Evolutionary conservation across 2,329 filamentous ascomycete genomes (phyloP).

Genomic region (Fonsecaea erecta): DNA sequence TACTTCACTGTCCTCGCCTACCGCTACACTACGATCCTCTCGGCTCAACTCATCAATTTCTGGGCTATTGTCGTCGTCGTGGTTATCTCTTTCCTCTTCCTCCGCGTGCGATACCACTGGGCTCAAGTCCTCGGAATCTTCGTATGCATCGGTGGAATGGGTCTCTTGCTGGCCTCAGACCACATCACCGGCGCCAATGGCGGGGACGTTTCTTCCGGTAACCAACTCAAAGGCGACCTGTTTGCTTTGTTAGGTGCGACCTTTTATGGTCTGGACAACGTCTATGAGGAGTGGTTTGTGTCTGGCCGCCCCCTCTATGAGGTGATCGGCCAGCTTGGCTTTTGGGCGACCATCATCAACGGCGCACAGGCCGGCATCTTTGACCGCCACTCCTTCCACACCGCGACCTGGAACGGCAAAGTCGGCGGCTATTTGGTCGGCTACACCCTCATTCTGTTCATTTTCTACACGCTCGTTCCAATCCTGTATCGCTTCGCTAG

Average conservation of each 20-base stretch:
- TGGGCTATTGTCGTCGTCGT: conserved; percentile 97
- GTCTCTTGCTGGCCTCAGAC: conserved; percentile 83
- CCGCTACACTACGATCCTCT: conserved; percentile 87
- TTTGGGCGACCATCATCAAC: conserved; percentile 90
- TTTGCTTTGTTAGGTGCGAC: conserved; percentile 89
- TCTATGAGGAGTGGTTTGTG: conserved; percentile 93
- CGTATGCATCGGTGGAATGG: conserved; percentile 88
- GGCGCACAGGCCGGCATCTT: conserved; percentile 90
- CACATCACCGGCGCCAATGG: conserved; percentile 77
- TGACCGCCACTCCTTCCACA: conserved; percentile 73
- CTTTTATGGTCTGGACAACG: conserved; percentile 88
- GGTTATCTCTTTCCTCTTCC: conserved; percentile 76
- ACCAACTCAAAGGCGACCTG: conserved; percentile 87
- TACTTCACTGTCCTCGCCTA: conserved; percentile 98
- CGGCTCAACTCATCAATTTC: conserved; percentile 95
- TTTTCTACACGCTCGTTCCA: conserved; percentile 89
- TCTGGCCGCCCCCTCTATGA: conserved; percentile 86
- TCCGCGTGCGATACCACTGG: conserved; percentile 86
- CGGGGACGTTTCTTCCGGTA: conserved; percentile 58
- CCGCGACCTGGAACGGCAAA: conserved; percentile 67
- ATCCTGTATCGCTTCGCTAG: conserved; percentile 86
- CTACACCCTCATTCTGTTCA: conserved; percentile 78
- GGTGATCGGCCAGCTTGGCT: conserved; percentile 85
- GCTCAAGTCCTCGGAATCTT: conserved; percentile 86
- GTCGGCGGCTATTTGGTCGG: conserved; percentile 84